phyloP scores from a whole-genome alignment of 352 stramenopile species.

The Thraustochytrium striatum region DNA sequence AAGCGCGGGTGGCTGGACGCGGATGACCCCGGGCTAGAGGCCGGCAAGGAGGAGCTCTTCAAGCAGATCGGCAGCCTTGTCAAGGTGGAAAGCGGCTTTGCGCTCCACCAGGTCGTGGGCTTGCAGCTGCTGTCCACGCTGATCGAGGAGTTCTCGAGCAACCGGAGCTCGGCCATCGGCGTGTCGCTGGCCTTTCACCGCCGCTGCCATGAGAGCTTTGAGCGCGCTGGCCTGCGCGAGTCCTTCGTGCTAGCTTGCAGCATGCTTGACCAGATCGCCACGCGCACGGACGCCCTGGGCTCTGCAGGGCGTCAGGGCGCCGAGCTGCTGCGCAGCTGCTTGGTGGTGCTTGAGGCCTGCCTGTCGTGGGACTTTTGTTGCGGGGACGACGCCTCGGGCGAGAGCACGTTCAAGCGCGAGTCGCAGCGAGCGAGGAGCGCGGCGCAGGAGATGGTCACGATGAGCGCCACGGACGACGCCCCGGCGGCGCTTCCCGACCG shows the following conservation, averaged over 20 bases:
- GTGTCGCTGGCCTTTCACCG: conserved; percentile 34
- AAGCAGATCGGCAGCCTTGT: neutral
- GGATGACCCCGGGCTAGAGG: neutral
- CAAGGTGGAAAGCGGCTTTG: neutral
- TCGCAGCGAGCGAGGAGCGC: neutral
- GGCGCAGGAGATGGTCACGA: neutral
- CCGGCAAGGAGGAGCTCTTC: conserved; percentile 37
- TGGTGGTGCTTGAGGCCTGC: conserved; percentile 11
- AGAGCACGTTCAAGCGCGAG: conserved; percentile 13
- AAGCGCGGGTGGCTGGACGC: conserved; percentile 41
- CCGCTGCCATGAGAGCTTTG: conserved; percentile 38
- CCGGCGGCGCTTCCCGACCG: no score
- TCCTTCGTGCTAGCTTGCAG: neutral
- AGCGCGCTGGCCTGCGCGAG: conserved; percentile 4
- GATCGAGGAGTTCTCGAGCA: conserved; percentile 37
- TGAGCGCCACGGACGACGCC: neutral
- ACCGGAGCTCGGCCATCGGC: neutral
- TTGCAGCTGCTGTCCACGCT: conserved; percentile 1
- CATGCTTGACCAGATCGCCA: neutral
- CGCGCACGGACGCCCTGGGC: no score
- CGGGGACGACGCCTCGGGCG: neutral
- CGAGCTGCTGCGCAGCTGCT: neutral
- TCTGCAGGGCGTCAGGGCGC: neutral
- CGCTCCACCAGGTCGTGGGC: neutral
- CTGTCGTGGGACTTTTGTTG: conserved; percentile 28